Percentiles rank a stretch among this genome's conserved stretches.
Conservation (phyloP, 2,329 filamentous ascomycete species). For the Mycogone perniciosa region DNA sequence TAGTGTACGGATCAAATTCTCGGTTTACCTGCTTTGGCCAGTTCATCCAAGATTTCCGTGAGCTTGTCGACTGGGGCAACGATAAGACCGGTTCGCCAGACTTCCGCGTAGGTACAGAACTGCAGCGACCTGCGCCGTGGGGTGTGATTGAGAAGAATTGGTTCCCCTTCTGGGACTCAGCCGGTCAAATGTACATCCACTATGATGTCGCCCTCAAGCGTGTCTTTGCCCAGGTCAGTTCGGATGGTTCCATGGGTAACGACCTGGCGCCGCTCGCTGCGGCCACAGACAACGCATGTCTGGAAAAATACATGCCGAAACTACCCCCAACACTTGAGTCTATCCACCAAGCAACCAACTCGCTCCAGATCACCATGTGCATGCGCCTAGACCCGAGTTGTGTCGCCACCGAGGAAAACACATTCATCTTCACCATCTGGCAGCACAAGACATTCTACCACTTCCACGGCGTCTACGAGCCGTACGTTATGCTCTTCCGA, state of each 20-base stretch:
- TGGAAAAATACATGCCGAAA: conserved; percentile 39
- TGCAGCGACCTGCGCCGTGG: conserved; percentile 43
- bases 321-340: conserved; percentile 33
- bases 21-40: conserved; percentile 49
- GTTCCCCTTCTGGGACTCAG: conserved; percentile 53
- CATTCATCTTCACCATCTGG: conserved; percentile 48
- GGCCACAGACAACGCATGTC: conserved; percentile 37
- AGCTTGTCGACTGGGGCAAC: conserved; percentile 38
- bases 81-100: conserved; percentile 20
- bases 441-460: conserved; percentile 47
- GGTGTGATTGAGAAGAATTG: conserved; percentile 53
- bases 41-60: conserved; percentile 49
- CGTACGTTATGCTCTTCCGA: conserved; percentile 47
- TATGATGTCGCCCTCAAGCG: conserved; percentile 46
- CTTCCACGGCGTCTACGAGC: conserved; percentile 48
- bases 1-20: conserved; percentile 51
- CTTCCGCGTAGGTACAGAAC: conserved; percentile 42
- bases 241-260: conserved; percentile 40
- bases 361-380: conserved; percentile 50
- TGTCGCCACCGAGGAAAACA: conserved; percentile 37
- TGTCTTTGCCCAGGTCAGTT: conserved; percentile 39
- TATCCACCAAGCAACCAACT: conserved; percentile 56
- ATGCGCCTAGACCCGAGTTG: conserved; percentile 39
- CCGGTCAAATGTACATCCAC: conserved; percentile 42
- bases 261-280: conserved; percentile 37